Conservation (phyloP, 108 stramenopile genomes). For the Conticribra weissflogii region DNA sequence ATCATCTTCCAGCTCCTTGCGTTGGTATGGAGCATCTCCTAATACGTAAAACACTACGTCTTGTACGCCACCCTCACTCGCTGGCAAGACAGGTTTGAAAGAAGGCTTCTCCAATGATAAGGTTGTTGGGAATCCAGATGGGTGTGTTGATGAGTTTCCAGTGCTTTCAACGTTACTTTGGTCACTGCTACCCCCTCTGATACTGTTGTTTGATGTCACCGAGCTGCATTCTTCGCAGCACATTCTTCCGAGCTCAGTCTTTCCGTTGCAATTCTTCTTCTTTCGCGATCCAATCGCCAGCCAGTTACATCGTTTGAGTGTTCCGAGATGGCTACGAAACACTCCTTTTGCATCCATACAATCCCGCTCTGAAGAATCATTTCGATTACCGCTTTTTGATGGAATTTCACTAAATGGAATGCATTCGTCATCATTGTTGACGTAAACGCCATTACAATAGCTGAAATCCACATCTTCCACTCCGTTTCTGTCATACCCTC, state of each 20-base stretch:
- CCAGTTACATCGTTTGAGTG: conserved; percentile 11
- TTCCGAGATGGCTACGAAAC: conserved; percentile 3
- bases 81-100: not conserved
- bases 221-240: conserved; percentile 4
- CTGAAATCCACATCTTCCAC: not conserved
- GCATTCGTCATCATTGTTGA: conserved; percentile 21
- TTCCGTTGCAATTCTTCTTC: conserved; percentile 5
- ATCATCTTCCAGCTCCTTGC: conserved; percentile 5
- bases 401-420: not conserved
- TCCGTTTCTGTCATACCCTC: conserved; percentile 5
- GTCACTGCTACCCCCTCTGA: not conserved
- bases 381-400: not conserved
- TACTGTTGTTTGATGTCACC: not conserved
- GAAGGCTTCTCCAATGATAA: not conserved
- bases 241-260: conserved; percentile 11
- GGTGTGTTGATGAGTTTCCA: conserved; percentile 2
- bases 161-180: not conserved
- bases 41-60: conserved; percentile 15
- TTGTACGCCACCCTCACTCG: not conserved
- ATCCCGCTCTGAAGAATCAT: not conserved
- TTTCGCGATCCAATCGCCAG: not conserved
- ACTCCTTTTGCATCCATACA: conserved; percentile 6
- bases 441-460: conserved; percentile 13
- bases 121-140: not conserved
- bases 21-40: conserved; percentile 20